These are phyloP conservation scores for Neoboletus magnificus DNA, from an alignment of 768 basidiomycete genomes.

Conservation along the genomic window DNA sequence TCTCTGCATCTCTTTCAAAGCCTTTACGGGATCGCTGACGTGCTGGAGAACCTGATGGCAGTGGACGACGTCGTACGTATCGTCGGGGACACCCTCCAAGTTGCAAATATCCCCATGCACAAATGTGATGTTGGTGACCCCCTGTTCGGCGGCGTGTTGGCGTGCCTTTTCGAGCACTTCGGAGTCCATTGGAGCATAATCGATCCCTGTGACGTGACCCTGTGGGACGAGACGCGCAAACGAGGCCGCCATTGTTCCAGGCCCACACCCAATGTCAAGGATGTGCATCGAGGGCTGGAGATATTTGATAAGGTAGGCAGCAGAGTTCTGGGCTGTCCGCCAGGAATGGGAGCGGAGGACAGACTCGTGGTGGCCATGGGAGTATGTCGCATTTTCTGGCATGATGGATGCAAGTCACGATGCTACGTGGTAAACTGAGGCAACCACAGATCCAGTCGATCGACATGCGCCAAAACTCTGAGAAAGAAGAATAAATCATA, in stretches of 20 bases:
- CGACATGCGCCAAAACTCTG: too few species aligned
- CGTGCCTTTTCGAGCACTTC: conserved; percentile 37
- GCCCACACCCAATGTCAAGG: conserved; percentile 53
- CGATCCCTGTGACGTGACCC: conserved; percentile 45
- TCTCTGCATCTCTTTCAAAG: conserved; percentile 45
- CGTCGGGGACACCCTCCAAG: conserved; percentile 36
- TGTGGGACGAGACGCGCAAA: conserved; percentile 39
- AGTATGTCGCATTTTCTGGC: conserved; percentile 13
- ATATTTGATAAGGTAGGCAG: conserved; percentile 37
- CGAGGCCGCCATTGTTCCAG: conserved; percentile 47
- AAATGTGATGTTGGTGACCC: conserved; percentile 39
- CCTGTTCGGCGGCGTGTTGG: conserved; percentile 24
- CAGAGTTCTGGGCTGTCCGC: conserved; percentile 42
- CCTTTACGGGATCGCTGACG: conserved; percentile 38
- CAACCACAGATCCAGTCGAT: too few species aligned
- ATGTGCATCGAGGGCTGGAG: conserved; percentile 39
- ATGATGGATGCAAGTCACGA: neutral
- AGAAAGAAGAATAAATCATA: too few species aligned
- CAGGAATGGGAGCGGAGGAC: conserved; percentile 35
- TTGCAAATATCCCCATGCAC: conserved; percentile 35
- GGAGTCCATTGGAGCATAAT: conserved; percentile 24
- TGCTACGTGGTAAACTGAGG: neutral
- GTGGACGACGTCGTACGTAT: conserved; percentile 47
- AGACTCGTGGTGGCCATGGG: conserved; percentile 30
- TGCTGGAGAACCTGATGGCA: conserved; percentile 51